Evolutionary conservation across 73 alveolate genomes (phyloP), one percentile per base, ranked within the genome.

Genomic region (Paramecium octaurelia): DNA sequence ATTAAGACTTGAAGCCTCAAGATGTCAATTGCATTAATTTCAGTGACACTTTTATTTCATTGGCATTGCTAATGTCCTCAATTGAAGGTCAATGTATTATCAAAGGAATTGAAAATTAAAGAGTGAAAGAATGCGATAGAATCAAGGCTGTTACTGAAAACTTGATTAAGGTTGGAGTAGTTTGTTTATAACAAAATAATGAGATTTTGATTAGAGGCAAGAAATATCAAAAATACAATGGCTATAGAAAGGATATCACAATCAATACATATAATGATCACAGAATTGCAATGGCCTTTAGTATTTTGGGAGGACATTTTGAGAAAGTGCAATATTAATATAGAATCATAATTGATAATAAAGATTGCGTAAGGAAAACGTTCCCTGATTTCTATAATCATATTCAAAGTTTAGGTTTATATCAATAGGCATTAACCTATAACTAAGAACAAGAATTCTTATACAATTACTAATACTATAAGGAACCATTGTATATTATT

Each of bases 231-330:
- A 42, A 87, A 87, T 35, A 60, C 42, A n/a, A 57, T 60, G 59
- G 85, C 1, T 43, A 38, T 57, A 59, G 60, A 23, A 27, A 50
- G 54, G 76, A n/a, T 27, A 35, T 84, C n/a, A 18, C 54, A 34
- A 70, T 88, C 18, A 83, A 70, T n/a, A 68, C 91, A 57, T 93
- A 20, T 58, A 92, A 89, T 46, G 96, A 93, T 21, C 96, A 93
- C 36, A 69, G 96, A 91, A 60, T 93, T 18, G 95, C 95, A 3
- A 93, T 93, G 96, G 96, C 96, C 36, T 93, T 93, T 34, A 43
- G 93, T 34, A 38, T 88, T 16, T 58, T 93, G 24, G 93, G 86
- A 59, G 57, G 71, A 70, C 69, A 64, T 29, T 59, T 59, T 36
- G 60, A 58, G 38, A 87, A 59, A 42, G 42, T 64, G 44, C 40